Evolutionary conservation across 2,329 filamentous ascomycete species (phyloP).

Genomic region (Colletotrichum truncatum): DNA sequence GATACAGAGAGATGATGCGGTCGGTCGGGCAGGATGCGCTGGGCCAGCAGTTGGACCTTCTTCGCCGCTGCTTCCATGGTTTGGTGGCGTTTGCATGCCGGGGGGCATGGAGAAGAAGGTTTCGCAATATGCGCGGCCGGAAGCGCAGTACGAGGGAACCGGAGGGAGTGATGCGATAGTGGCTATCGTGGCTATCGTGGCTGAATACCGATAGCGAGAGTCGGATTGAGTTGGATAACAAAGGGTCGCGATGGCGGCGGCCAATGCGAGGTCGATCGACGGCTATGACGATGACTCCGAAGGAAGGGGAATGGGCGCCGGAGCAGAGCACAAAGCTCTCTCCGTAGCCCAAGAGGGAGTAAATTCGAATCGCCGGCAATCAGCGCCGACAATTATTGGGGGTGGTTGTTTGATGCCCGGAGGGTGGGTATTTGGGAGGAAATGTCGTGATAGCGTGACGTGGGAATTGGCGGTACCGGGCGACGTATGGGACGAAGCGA

Average conservation of each 20-base stretch:
- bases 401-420: background rate
- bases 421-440: background rate
- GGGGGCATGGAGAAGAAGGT: conserved; percentile 22
- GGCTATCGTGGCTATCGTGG: conserved; percentile 10
- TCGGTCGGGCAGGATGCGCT: conserved; percentile 60
- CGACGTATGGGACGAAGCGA: conserved; percentile 8
- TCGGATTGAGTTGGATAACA: conserved; percentile 20
- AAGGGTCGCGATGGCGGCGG: conserved; percentile 25
- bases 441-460: conserved; percentile 29
- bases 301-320: conserved; percentile 30
- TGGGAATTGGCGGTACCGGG: conserved; percentile 13
- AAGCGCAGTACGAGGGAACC: background rate
- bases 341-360: conserved; percentile 33
- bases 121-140: conserved; percentile 17
- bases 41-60: conserved; percentile 61
- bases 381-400: conserved; percentile 15
- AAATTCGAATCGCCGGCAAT: conserved; percentile 15
- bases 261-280: conserved; percentile 14
- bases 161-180: conserved; percentile 6
- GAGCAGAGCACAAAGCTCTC: conserved; percentile 38
- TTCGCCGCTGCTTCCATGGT: conserved; percentile 69
- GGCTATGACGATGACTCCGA: background rate
- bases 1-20: conserved; percentile 63
- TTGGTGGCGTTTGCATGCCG: conserved; percentile 40
- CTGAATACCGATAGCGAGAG: conserved; percentile 12